A percentile compares a stretch with the other conserved stretches of the same genome.
These are phyloP conservation scores for Aspergillus olivimuriae DNA, from an alignment of 495 filamentous ascomycete species.

Conservation along the genomic window DNA sequence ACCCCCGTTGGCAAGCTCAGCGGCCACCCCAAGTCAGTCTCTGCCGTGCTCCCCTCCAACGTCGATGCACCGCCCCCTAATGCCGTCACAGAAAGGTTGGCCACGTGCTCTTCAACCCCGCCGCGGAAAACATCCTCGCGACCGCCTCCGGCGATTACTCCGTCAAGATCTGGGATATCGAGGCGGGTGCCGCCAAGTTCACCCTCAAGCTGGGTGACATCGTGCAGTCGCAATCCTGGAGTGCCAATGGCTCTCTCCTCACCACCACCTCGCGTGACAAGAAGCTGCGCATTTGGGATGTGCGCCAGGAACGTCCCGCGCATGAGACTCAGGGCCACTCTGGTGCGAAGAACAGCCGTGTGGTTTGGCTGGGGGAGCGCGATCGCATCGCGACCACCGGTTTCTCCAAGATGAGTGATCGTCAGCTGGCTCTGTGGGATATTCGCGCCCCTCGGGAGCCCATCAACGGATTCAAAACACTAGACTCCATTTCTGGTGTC, in stretches of 20 bases:
- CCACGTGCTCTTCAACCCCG: conserved; percentile 95
- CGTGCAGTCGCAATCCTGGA: conserved; percentile 94
- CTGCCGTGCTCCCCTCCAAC: background rate
- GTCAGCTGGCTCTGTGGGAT: conserved; percentile 94
- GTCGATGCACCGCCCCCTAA: conserved; percentile 12
- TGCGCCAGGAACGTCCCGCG: conserved; percentile 80
- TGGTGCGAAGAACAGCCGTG: conserved; percentile 93
- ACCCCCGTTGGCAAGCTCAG: conserved; percentile 70
- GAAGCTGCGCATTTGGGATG: conserved; percentile 96
- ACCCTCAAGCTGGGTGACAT: conserved; percentile 82
- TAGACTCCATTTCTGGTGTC: conserved; percentile 94
- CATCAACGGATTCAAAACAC: conserved; percentile 76
- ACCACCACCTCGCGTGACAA: conserved; percentile 96
- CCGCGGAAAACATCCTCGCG: conserved; percentile 91
- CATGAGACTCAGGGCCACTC: conserved; percentile 81
- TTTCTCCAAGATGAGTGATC: conserved; percentile 97
- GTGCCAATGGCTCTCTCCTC: conserved; percentile 79
- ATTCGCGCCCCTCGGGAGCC: conserved; percentile 71
- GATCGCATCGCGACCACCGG: conserved; percentile 92
- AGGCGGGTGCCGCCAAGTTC: conserved; percentile 63
- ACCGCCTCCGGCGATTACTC: conserved; percentile 93
- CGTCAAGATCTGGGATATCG: conserved; percentile 93
- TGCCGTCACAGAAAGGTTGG: conserved; percentile 69
- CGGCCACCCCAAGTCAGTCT: conserved; percentile 52
- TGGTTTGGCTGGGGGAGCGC: conserved; percentile 94